phyloP scores from a whole-genome alignment of 345 rosid species.

The Fremontodendron californicum region DNA sequence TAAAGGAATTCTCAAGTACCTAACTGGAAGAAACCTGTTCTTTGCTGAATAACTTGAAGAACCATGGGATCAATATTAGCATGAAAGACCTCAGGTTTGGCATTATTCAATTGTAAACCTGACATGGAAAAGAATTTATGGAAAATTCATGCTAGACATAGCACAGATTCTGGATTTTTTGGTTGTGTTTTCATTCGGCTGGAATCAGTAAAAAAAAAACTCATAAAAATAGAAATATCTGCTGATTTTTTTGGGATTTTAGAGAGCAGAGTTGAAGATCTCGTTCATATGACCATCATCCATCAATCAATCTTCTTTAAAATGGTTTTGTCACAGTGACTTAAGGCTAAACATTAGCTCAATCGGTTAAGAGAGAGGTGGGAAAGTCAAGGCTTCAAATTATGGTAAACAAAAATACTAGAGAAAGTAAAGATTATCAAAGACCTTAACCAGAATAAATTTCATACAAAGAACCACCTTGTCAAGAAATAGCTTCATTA shows the following conservation, averaged over 20 bases:
- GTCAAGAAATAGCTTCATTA: conserved; percentile 7
- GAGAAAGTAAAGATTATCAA: neutral
- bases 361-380: neutral
- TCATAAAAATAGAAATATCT: neutral
- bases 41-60: too few species aligned
- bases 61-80: too few species aligned
- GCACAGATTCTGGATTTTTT: too few species aligned
- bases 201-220: neutral
- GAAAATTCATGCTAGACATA: too few species aligned
- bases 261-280: neutral
- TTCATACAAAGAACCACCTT: neutral
- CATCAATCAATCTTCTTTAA: too few species aligned
- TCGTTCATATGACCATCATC: neutral
- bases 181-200: neutral
- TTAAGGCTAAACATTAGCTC: neutral
- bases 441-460: neutral
- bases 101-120: too few species aligned
- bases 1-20: too few species aligned
- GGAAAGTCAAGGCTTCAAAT: neutral
- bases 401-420: neutral
- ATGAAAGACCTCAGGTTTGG: too few species aligned
- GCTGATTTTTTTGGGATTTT: neutral
- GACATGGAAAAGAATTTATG: too few species aligned
- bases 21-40: too few species aligned
- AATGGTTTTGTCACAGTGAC: neutral